phyloP scores from a whole-genome alignment of 495 filamentous ascomycete species.

The Podospora australis region DNA sequence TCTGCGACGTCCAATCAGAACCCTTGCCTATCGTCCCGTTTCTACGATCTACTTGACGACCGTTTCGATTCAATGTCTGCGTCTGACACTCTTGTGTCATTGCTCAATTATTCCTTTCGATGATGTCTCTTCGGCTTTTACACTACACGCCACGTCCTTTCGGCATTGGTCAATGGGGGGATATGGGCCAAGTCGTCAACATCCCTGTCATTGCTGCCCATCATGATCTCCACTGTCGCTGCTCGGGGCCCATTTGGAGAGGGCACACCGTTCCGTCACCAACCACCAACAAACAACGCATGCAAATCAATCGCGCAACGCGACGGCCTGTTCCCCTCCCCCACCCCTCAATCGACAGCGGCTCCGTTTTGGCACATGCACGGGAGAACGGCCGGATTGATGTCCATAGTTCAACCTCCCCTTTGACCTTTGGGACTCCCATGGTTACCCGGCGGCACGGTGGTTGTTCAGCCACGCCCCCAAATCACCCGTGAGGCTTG shows the following conservation, averaged over 20 bases:
- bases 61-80: slow-evolving; percentile 3
- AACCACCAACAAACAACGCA: too few species aligned
- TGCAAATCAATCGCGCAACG: too few species aligned
- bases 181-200: slow-evolving; percentile 4
- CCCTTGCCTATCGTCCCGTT: not conserved
- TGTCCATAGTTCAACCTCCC: not conserved
- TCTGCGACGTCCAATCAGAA: slow-evolving; percentile 6
- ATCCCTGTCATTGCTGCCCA: slow-evolving; percentile 8
- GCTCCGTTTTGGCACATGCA: too few species aligned
- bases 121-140: too few species aligned
- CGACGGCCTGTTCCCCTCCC: too few species aligned
- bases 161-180: not conserved
- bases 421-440: not conserved
- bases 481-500: not conserved
- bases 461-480: slow-evolving; percentile 5
- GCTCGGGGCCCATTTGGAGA: not conserved
- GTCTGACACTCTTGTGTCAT: not conserved
- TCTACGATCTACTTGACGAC: slow-evolving; percentile 5
- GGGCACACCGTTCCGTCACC: not conserved
- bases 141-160: slow-evolving; percentile 4
- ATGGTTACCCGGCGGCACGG: not conserved
- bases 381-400: too few species aligned
- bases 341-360: too few species aligned
- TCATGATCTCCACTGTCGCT: not conserved
- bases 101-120: not conserved